phyloP scores from a whole-genome alignment of 2,329 filamentous ascomycete genomes.

The Hypoxylon sp. region DNA sequence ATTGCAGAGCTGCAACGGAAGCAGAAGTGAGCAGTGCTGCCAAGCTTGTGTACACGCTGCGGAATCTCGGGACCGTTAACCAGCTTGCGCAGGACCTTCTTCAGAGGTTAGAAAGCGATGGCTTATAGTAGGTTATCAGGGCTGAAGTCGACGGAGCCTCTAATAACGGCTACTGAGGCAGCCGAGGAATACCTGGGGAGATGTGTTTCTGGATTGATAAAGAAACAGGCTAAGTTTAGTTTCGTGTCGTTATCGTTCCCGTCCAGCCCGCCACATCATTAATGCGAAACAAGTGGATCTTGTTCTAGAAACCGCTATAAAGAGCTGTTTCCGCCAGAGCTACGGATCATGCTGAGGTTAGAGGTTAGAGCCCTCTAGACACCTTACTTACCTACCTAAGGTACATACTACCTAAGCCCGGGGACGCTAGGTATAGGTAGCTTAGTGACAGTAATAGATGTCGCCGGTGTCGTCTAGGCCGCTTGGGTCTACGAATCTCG shows the following conservation, averaged over 20 bases:
- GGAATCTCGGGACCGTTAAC: not conserved
- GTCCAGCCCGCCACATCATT: not conserved
- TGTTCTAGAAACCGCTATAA: slow-evolving; percentile 17
- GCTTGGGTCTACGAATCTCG: too few relatives aligned
- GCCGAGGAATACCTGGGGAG: too few relatives aligned
- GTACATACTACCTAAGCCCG: too few relatives aligned
- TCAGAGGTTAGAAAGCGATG: not conserved
- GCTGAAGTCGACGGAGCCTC: too few relatives aligned
- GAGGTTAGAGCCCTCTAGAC: too few relatives aligned
- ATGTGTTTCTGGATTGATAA: too few relatives aligned
- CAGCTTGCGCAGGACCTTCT: not conserved
- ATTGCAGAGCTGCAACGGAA: not conserved
- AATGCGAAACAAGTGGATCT: slow-evolving; percentile 4
- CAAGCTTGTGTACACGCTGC: not conserved
- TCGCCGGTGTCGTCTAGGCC: not conserved
- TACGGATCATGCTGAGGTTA: not conserved
- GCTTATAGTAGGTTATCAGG: too few relatives aligned
- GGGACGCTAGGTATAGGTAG: too few relatives aligned
- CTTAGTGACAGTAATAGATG: too few relatives aligned
- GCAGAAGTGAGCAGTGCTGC: not conserved
- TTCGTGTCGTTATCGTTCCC: not conserved
- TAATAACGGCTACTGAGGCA: too few relatives aligned
- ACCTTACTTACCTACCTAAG: not conserved
- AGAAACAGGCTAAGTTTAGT: too few relatives aligned
- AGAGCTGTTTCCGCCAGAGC: not conserved